Conservation (phyloP, 1,284 basidiomycete genomes). For the Ustilago crameri region DNA sequence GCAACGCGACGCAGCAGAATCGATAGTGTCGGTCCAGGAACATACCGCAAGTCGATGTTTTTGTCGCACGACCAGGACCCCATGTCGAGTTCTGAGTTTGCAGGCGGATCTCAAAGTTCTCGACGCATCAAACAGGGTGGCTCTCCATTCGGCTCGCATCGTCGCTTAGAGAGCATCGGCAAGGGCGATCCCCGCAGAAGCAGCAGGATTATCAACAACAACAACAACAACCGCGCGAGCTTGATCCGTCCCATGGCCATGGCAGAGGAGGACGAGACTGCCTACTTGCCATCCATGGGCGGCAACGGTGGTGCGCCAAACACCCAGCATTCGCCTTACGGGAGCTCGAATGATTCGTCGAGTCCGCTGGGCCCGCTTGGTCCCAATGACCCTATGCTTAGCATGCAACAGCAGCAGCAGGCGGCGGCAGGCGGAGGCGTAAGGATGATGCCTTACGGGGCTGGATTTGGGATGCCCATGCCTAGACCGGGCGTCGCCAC, state of each 20-base stretch:
- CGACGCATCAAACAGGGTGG: not conserved
- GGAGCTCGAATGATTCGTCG: slow-evolving; percentile 20
- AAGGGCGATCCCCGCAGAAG: slow-evolving; percentile 42
- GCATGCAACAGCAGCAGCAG: slow-evolving; percentile 29
- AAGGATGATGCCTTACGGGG: slow-evolving; percentile 30
- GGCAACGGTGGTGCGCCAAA: slow-evolving; percentile 7
- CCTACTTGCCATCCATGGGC: slow-evolving; percentile 8
- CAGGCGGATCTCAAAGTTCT: slow-evolving; percentile 21
- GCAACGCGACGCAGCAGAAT: slow-evolving; percentile 41
- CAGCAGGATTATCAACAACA: slow-evolving; percentile 24
- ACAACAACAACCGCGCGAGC: slow-evolving; percentile 9
- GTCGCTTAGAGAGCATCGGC: slow-evolving; percentile 49
- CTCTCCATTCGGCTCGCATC: slow-evolving; percentile 16
- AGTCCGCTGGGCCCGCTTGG: slow-evolving; percentile 37
- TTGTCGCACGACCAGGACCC: slow-evolving; percentile 25
- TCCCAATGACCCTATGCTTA: slow-evolving; percentile 24
- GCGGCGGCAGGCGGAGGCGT: slow-evolving; percentile 14
- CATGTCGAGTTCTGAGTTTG: slow-evolving; percentile 4
- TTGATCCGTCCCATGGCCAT: slow-evolving; percentile 17
- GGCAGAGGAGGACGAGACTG: slow-evolving; percentile 4
- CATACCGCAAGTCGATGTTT: slow-evolving; percentile 54
- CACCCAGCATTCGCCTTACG: slow-evolving; percentile 22
- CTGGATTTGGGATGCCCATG: slow-evolving; percentile 31
- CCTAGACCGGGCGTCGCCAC: slow-evolving; percentile 27
- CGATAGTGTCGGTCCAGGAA: slow-evolving; percentile 53